A percentile compares a stretch with the other conserved stretches of the same genome.
phyloP scores from a whole-genome alignment of 441 rosid genomes.

The Gossypium gossypioides region DNA sequence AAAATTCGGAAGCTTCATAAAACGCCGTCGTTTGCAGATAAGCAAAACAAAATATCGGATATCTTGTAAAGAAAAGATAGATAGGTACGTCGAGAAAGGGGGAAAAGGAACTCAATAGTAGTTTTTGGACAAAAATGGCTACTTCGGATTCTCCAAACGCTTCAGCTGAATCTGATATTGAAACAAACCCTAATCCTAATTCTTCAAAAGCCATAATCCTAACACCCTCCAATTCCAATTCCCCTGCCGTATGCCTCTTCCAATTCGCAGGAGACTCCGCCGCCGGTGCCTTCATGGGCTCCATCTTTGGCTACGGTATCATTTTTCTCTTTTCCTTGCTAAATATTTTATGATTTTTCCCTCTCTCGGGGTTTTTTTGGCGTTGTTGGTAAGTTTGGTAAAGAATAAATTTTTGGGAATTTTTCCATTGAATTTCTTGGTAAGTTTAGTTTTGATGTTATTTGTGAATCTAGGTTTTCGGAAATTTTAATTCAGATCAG shows the following conservation, averaged over 20 bases:
- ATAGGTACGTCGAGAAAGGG: neutral
- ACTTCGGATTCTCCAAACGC: conserved; percentile 42
- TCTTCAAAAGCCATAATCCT: conserved; percentile 33
- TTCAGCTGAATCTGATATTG: conserved; percentile 21
- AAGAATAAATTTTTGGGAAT: neutral
- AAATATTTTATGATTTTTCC: neutral
- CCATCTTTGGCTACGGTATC: conserved; percentile 70
- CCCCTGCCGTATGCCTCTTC: conserved; percentile 53
- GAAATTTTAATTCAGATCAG: neutral
- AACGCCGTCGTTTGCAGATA: neutral
- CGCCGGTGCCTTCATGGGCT: conserved; percentile 83
- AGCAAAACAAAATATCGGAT: neutral
- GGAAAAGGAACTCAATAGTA: neutral
- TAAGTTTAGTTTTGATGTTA: neutral
- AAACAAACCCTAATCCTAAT: conserved; percentile 10
- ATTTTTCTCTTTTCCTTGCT: neutral
- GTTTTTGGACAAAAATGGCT: conserved; percentile 20
- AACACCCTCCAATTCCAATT: conserved; percentile 15
- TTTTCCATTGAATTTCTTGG: neutral
- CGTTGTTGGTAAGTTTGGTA: neutral
- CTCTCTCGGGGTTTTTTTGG: neutral
- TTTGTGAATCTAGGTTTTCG: neutral
- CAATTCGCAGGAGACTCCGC: conserved; percentile 71
- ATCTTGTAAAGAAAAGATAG: neutral
- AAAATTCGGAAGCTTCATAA: neutral